Evolutionary conservation across 768 basidiomycete species (phyloP).

Genomic region (Lactarius sanguifluus): DNA sequence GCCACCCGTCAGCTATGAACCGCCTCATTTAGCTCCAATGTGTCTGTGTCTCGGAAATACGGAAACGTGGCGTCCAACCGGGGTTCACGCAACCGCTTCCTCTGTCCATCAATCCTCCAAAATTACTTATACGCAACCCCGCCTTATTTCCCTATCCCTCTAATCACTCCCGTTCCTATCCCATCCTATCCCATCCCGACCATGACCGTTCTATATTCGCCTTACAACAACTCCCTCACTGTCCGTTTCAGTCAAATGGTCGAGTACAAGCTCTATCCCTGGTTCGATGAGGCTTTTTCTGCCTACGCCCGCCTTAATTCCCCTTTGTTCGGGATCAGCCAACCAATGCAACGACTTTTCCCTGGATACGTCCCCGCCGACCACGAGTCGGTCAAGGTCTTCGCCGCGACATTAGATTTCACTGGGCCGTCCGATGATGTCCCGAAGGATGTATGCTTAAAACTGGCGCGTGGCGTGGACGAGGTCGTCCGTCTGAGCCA

Average conservation of each 20-base stretch:
- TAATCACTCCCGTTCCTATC: background rate
- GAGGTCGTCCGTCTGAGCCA: conserved; percentile 22
- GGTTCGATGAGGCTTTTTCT: conserved; percentile 16
- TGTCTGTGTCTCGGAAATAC: background rate
- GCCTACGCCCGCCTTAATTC: conserved; percentile 17
- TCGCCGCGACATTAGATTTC: conserved; percentile 23
- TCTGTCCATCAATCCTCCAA: conserved; percentile 5
- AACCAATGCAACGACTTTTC: conserved; percentile 12
- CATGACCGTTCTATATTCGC: conserved; percentile 17
- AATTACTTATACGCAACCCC: conserved; percentile 7
- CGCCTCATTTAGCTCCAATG: conserved; percentile 4
- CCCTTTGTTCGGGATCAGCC: conserved; percentile 13
- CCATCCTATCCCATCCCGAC: background rate
- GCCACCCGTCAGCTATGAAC: background rate
- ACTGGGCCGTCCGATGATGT: conserved; percentile 4
- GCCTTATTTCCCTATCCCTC: background rate
- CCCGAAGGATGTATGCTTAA: conserved; percentile 20
- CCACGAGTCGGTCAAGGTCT: background rate
- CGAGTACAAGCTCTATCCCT: conserved; percentile 20
- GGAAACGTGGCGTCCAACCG: conserved; percentile 1
- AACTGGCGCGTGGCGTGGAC: conserved; percentile 22
- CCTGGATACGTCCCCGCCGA: background rate
- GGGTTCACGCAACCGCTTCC: background rate
- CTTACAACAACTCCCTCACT: conserved; percentile 9
- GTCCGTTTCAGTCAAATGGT: conserved; percentile 11